Evolutionary conservation across 805 yeast species (phyloP).

Genomic region (Spathaspora arborariae): DNA sequence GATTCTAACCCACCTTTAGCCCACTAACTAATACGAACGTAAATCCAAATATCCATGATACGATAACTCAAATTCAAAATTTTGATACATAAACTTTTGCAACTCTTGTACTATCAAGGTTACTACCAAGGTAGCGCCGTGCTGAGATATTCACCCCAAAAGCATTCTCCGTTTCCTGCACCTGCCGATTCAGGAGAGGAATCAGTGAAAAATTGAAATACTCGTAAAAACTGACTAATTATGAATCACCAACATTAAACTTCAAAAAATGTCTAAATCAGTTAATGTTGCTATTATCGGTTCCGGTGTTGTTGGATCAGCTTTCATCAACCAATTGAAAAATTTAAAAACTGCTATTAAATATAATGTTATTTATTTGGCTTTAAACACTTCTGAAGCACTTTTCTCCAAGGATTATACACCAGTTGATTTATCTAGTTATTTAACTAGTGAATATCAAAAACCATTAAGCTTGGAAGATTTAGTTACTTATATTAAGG

Average conservation of each 20-base stretch:
- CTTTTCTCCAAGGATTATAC: constrained; percentile 63
- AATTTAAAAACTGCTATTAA: constrained; percentile 55
- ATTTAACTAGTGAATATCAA: constrained; percentile 48
- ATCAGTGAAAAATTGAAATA: not conserved
- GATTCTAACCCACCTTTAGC: no score
- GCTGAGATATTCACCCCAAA: not conserved
- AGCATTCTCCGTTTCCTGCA: not conserved
- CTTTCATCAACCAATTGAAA: constrained; percentile 79
- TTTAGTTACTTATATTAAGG: constrained; percentile 58
- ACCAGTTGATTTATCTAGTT: constrained; percentile 62
- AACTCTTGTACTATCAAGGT: not conserved
- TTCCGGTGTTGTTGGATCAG: constrained; percentile 94
- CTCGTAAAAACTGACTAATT: not conserved
- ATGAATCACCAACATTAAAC: not conserved
- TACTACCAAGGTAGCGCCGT: not conserved
- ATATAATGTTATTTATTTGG: constrained; percentile 76
- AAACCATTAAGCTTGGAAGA: constrained; percentile 53
- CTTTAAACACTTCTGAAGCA: constrained; percentile 67
- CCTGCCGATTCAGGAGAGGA: not conserved
- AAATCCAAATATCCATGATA: no score
- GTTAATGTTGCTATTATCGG: constrained; percentile 51
- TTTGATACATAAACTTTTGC: no score
- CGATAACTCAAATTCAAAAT: no score
- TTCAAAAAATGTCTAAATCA: constrained; percentile 23
- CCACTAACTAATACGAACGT: no score